Conservation (phyloP, 108 stramenopile species). For the Poteriospumella lacustris region DNA sequence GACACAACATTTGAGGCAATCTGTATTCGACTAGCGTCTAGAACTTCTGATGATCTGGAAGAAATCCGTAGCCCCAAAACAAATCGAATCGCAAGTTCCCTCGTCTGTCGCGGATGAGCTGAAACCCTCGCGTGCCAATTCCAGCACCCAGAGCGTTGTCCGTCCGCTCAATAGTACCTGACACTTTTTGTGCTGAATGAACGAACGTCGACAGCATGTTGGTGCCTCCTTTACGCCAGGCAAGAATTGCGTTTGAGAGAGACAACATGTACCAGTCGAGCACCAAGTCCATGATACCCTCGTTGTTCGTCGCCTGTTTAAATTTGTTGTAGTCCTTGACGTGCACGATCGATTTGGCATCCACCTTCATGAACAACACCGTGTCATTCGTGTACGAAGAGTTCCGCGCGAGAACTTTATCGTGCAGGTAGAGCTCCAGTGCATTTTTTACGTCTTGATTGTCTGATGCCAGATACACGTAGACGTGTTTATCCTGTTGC, state of each 20-base stretch:
- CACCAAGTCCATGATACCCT: slow-evolving; percentile 2
- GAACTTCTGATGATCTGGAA: too few species aligned
- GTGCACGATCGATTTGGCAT: background rate
- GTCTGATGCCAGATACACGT: slow-evolving; percentile 5
- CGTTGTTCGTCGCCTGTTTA: background rate
- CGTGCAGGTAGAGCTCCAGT: background rate
- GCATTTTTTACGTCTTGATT: background rate
- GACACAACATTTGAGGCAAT: too few species aligned
- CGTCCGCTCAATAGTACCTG: background rate
- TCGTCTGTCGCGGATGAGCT: slow-evolving; percentile 1
- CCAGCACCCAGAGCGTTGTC: background rate
- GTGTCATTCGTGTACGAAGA: background rate
- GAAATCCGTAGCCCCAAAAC: background rate
- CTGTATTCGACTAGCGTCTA: too few species aligned
- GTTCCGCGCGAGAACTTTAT: background rate
- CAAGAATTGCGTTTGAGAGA: background rate
- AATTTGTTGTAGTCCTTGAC: background rate
- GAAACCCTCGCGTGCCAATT: background rate
- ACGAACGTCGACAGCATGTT: background rate
- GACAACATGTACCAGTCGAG: background rate
- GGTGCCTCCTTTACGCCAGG: slow-evolving; percentile 12
- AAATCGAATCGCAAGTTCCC: background rate
- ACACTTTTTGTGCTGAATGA: slow-evolving; percentile 1
- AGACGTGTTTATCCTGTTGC: background rate
- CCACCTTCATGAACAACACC: background rate